Conservation (phyloP, 2,329 filamentous ascomycete genomes). For the Colletotrichum liriopes region DNA sequence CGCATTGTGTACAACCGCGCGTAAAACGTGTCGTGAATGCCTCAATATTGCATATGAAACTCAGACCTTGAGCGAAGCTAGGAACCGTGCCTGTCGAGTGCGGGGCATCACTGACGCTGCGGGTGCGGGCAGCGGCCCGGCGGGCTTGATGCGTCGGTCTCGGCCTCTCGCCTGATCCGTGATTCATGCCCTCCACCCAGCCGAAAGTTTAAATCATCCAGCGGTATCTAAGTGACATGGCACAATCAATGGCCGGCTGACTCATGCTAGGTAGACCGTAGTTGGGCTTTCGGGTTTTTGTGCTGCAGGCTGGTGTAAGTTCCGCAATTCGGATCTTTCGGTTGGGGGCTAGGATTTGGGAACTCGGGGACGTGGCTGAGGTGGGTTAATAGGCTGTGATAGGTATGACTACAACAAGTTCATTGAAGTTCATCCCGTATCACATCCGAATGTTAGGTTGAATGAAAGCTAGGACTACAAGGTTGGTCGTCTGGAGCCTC, state of each 20-base stretch:
- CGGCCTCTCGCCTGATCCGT: conserved; percentile 32
- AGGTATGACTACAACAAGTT: fast-evolving
- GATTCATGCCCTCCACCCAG: conserved; percentile 35
- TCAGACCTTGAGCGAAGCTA: conserved; percentile 1
- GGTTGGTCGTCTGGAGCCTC: not conserved
- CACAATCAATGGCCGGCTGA: not conserved
- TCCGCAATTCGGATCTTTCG: not conserved
- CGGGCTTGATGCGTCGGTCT: conserved; percentile 1
- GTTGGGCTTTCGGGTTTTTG: too few relatives aligned
- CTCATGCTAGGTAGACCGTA: not conserved
- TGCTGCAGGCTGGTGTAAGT: not conserved
- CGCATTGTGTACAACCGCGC: not conserved
- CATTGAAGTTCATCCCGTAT: not conserved
- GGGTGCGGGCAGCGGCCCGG: conserved; percentile 16
- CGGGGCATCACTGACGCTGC: not conserved
- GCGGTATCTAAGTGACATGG: not conserved
- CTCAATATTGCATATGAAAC: conserved; percentile 30
- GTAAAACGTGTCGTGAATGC: conserved; percentile 19
- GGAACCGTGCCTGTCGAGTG: conserved; percentile 5
- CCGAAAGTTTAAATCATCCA: conserved; percentile 25
- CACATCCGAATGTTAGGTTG: not conserved
- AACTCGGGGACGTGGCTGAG: not conserved
- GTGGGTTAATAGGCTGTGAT: too few relatives aligned
- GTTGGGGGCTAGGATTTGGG: not conserved
- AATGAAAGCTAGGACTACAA: not conserved